These are phyloP conservation scores for Saitozyma sp. DNA, from an alignment of 768 basidiomycete species.

Conservation along the genomic window DNA sequence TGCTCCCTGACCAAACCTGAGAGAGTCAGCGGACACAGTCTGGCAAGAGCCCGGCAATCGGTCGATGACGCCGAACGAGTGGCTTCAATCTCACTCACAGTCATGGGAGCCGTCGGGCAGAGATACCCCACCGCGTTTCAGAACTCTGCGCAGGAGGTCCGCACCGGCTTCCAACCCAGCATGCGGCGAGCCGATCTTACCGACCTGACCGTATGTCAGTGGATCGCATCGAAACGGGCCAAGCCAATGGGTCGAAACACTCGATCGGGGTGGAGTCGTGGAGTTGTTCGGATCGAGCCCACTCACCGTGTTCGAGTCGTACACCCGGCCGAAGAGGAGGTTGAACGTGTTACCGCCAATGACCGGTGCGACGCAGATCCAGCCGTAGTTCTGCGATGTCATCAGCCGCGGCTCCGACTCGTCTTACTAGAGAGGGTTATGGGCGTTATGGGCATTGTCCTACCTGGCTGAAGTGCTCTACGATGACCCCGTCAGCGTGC, in stretches of 20 bases:
- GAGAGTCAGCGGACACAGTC: constrained; percentile 5
- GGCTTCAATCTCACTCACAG: constrained; percentile 19
- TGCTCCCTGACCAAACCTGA: constrained; percentile 40
- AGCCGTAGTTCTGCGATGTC: constrained; percentile 76
- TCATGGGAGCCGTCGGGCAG: constrained; percentile 31
- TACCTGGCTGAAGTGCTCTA: constrained; percentile 34
- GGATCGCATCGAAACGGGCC: not conserved
- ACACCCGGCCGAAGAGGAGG: constrained; percentile 74
- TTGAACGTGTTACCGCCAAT: constrained; percentile 81
- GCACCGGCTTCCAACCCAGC: constrained; percentile 1
- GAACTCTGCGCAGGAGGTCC: not conserved
- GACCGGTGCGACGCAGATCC: constrained; percentile 66
- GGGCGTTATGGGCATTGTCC: not conserved
- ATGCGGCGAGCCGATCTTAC: constrained; percentile 16
- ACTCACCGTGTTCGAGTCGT: constrained; percentile 67
- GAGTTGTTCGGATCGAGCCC: too few species aligned
- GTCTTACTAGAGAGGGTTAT: not conserved
- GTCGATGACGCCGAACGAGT: not conserved
- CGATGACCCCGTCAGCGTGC: not conserved
- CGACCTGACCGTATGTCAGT: constrained; percentile 15
- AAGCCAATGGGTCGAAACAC: not conserved
- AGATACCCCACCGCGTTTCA: constrained; percentile 17
- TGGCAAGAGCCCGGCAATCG: not conserved
- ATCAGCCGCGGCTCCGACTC: constrained; percentile 42
- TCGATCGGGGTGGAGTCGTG: not conserved